phyloP scores from a whole-genome alignment of 768 basidiomycete species.

The Russula sp. region DNA sequence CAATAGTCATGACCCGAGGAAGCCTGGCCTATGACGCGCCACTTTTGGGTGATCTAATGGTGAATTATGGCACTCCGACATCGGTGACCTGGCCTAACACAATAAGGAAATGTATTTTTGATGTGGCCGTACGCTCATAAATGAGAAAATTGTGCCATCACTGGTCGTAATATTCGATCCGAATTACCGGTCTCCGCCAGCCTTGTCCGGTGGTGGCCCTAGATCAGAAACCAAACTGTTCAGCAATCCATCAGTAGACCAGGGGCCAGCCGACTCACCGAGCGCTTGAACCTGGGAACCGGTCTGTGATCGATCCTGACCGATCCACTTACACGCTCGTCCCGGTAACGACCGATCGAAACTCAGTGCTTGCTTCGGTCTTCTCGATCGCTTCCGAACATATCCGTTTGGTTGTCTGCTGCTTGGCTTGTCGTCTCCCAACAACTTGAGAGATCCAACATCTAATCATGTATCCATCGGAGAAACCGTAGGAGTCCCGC shows the following conservation, averaged over 20 bases:
- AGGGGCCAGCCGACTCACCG: neutral
- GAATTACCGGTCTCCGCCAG: conserved; percentile 2
- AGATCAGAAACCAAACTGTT: conserved; percentile 2
- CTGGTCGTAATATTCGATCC: conserved; percentile 10
- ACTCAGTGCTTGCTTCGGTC: conserved; percentile 11
- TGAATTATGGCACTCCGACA: conserved; percentile 22
- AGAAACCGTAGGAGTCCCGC: neutral
- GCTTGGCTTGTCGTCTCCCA: neutral
- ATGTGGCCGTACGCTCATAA: conserved; percentile 19
- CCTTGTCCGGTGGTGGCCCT: conserved; percentile 5
- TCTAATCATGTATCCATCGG: conserved; percentile 13
- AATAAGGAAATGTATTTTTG: conserved; percentile 25
- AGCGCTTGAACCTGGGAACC: conserved; percentile 9
- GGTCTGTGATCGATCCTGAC: conserved; percentile 6
- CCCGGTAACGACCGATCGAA: conserved; percentile 18
- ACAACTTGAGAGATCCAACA: conserved; percentile 11
- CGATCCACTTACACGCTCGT: neutral
- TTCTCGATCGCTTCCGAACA: conserved; percentile 23
- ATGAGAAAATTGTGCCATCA: conserved; percentile 24
- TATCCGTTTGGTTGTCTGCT: conserved; percentile 15
- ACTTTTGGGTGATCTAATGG: conserved; percentile 14
- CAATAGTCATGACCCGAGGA: conserved; percentile 22
- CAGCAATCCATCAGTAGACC: conserved; percentile 3
- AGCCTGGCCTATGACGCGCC: conserved; percentile 19
- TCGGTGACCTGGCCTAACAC: conserved; percentile 24